Evolutionary conservation across 352 stramenopile genomes (phyloP).

Genomic region (Globisporangium carolinianum): DNA sequence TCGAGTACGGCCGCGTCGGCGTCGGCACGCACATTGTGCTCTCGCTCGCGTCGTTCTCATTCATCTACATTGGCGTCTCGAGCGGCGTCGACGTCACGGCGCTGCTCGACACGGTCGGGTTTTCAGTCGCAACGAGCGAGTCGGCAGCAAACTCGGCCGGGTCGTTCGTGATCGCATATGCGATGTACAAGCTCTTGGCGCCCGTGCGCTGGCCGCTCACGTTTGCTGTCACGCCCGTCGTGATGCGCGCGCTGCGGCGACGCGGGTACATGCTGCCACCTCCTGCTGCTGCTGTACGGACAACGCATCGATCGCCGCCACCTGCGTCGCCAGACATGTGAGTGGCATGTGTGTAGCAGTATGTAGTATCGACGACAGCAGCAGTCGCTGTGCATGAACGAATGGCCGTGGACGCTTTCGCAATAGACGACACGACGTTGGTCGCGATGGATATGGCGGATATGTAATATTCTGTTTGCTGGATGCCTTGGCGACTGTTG

Average conservation of each 20-base stretch:
- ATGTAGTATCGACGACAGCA: background rate
- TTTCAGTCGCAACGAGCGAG: constrained; percentile 33
- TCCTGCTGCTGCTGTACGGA: background rate
- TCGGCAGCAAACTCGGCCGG: constrained; percentile 51
- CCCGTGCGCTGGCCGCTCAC: constrained; percentile 77
- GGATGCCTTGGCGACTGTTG: background rate
- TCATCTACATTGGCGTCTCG: constrained; percentile 66
- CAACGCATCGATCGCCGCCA: constrained; percentile 7
- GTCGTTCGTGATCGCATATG: constrained; percentile 77
- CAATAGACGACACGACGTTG: background rate
- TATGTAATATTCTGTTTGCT: background rate
- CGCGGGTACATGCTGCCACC: constrained; percentile 66
- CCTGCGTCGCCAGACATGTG: background rate
- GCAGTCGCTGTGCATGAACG: background rate
- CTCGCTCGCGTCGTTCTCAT: constrained; percentile 63
- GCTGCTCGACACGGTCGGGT: constrained; percentile 40
- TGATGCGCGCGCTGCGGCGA: constrained; percentile 61
- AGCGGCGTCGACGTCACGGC: constrained; percentile 59
- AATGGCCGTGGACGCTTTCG: background rate
- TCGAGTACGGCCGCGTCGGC: constrained; percentile 76
- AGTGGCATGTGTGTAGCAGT: background rate
- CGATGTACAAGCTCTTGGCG: constrained; percentile 73
- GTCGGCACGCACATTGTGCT: constrained; percentile 73
- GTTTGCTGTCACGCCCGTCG: constrained; percentile 69
- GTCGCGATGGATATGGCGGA: background rate